Percentiles rank a stretch among this genome's conserved stretches.
phyloP scores from a whole-genome alignment of 768 basidiomycete species.

The Hericium alpestre region DNA sequence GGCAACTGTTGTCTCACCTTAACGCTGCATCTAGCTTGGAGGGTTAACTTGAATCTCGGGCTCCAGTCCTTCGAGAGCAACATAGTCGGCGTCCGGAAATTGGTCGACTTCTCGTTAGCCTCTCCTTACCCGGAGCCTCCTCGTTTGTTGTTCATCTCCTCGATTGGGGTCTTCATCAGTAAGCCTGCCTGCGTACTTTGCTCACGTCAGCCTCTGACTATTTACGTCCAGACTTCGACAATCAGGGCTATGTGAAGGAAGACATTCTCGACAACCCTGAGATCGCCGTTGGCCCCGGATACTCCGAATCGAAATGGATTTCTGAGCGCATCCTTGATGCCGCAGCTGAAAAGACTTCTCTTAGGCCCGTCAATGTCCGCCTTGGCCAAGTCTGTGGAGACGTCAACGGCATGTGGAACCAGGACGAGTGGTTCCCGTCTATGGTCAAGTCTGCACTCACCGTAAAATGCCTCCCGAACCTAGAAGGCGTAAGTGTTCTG shows the following conservation, averaged over 20 bases:
- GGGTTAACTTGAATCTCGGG: constrained; percentile 15
- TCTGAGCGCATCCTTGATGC: constrained; percentile 15
- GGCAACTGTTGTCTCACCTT: neutral
- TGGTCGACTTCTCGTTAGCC: constrained; percentile 15
- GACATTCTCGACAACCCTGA: constrained; percentile 7
- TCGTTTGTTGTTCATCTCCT: constrained; percentile 16
- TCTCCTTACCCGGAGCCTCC: constrained; percentile 9
- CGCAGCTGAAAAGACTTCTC: constrained; percentile 9
- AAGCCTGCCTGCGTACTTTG: neutral
- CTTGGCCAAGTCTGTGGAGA: constrained; percentile 21
- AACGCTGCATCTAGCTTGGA: constrained; percentile 13
- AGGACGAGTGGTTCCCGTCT: constrained; percentile 18
- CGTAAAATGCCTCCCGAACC: constrained; percentile 13
- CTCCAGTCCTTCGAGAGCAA: constrained; percentile 15
- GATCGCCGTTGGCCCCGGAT: constrained; percentile 12
- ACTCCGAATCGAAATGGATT: constrained; percentile 18
- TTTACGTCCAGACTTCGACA: constrained; percentile 13
- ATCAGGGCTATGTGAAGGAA: constrained; percentile 11
- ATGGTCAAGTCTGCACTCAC: constrained; percentile 13
- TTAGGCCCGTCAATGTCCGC: constrained; percentile 13
- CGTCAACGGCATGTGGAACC: constrained; percentile 18
- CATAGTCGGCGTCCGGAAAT: constrained; percentile 10
- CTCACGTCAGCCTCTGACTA: neutral
- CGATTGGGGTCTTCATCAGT: constrained; percentile 16
- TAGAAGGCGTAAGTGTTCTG: constrained; percentile 10